A percentile compares a stretch with the other conserved stretches of the same genome.
Evolutionary conservation across 139 green algal genomes (phyloP).

Genomic region (Spirogloea muscicola): DNA sequence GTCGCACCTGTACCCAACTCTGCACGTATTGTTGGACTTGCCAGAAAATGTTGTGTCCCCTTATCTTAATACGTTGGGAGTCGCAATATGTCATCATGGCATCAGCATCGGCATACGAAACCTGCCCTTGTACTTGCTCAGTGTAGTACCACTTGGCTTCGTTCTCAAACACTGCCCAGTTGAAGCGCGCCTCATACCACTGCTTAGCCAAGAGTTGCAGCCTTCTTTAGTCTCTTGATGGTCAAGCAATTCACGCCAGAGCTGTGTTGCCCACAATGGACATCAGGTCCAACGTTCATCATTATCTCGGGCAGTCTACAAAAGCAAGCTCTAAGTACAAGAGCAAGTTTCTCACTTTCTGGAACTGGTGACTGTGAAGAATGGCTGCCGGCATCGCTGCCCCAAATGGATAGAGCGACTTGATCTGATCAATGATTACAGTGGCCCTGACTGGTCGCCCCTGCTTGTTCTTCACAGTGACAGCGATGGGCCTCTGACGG

Average conservation of each 20-base stretch:
- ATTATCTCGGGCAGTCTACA: neutral
- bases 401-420: slow-evolving; percentile 25
- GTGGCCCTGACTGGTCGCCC: neutral
- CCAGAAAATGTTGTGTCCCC: slow-evolving; percentile 44
- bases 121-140: slow-evolving; percentile 1
- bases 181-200: slow-evolving; percentile 38
- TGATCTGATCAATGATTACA: slow-evolving; percentile 13
- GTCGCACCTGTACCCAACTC: slow-evolving; percentile 36
- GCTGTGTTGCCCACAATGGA: neutral
- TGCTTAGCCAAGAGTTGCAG: neutral
- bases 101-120: slow-evolving; percentile 27
- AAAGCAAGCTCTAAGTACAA: neutral
- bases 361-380: neutral
- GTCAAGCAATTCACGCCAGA: neutral
- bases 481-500: slow-evolving; percentile 2
- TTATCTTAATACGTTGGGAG: slow-evolving; percentile 3
- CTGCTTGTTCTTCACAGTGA: neutral
- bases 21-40: slow-evolving; percentile 29
- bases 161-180: slow-evolving; percentile 42
- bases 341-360: neutral
- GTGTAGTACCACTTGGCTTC: slow-evolving; percentile 45
- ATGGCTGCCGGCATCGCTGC: slow-evolving; percentile 6
- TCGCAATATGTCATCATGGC: neutral
- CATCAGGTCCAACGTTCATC: neutral
- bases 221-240: neutral